Evolutionary conservation across 1,284 basidiomycete genomes (phyloP), one percentile per base, ranked within the genome.

Genomic region (Ganoderma resinaceum): DNA sequence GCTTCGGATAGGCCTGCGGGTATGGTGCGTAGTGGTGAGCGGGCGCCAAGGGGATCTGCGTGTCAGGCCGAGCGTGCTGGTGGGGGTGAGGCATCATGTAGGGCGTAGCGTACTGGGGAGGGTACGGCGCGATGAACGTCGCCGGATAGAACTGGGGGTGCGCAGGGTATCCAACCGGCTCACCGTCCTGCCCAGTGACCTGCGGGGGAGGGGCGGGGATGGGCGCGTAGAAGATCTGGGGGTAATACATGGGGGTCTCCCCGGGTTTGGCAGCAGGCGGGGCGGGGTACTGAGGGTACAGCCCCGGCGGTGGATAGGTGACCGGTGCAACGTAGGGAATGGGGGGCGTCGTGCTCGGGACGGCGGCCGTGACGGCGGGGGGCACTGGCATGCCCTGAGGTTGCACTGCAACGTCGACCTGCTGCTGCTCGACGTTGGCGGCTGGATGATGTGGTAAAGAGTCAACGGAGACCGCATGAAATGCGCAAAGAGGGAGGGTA

Each of bases 111-210:
- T 87, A 88, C 40, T 70, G 71, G 62, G 81, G 76, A 62, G 74
- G 74, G 70, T 85, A 85, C 40, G 82, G 84, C 59, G 84, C 77
- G 68, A 87, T 79, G 71, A 87, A 86, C 62, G 84, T 80, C 63
- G 86, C 81, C 59, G 83, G 84, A 74, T 87, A 89, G 76, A 84
- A 88, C 66, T 84, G 84, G 65, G 80, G 75, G 66, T 82, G 81
- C 63, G 79, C 77, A 42, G 81, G 78, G 72, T 85, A 87, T 63
- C 77, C 77, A 70, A 73, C 70, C 33, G 82, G 79, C 72, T 87
- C 87, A 63, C 80, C 81, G 33, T 87, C 87, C 66, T 86, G 82
- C 49, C 80, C 80, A 18, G 80, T 72, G 67, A 80, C 75, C 68
- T 83, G 78, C 71, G 82, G 83, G 74, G 75, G 85, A 70, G 78